These are phyloP conservation scores for Omphalotus olearius DNA, from an alignment of 1,284 basidiomycete species.

Conservation along the genomic window DNA sequence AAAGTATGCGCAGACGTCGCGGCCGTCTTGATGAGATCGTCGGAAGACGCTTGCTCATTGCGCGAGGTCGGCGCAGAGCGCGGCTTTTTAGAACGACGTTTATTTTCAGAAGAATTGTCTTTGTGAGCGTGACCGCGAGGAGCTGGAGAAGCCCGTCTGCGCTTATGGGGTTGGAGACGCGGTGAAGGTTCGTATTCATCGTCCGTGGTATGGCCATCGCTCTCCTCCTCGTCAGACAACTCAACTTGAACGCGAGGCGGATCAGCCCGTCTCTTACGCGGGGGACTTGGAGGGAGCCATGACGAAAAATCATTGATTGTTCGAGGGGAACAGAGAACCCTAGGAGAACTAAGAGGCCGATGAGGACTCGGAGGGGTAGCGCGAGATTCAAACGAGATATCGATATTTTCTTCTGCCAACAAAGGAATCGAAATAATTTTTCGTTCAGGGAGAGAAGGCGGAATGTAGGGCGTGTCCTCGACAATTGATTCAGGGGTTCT, in stretches of 20 bases:
- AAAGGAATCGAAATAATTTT: background rate
- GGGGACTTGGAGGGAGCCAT: background rate
- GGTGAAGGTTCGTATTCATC: constrained; percentile 31
- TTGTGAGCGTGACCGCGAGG: constrained; percentile 10
- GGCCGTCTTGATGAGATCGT: constrained; percentile 17
- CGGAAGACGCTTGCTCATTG: constrained; percentile 29
- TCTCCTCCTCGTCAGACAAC: constrained; percentile 19
- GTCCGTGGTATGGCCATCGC: constrained; percentile 21
- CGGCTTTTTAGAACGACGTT: constrained; percentile 22
- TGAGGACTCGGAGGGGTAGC: background rate
- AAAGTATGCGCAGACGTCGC: constrained; percentile 10
- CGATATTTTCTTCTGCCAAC: background rate
- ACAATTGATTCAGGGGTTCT: background rate
- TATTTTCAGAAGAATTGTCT: constrained; percentile 2
- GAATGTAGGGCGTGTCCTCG: background rate
- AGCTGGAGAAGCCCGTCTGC: constrained; percentile 14
- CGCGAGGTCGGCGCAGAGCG: constrained; percentile 33
- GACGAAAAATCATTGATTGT: background rate
- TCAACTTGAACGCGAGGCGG: background rate
- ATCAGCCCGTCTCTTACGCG: background rate
- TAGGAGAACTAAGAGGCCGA: background rate
- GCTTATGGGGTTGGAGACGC: constrained; percentile 16
- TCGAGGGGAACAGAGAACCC: background rate
- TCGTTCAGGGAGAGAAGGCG: background rate
- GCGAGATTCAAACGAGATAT: background rate